Percentiles rank a stretch among this genome's conserved stretches.
Evolutionary conservation across 1,284 basidiomycete genomes (phyloP).

Genomic region (Pseudozyma sp.): DNA sequence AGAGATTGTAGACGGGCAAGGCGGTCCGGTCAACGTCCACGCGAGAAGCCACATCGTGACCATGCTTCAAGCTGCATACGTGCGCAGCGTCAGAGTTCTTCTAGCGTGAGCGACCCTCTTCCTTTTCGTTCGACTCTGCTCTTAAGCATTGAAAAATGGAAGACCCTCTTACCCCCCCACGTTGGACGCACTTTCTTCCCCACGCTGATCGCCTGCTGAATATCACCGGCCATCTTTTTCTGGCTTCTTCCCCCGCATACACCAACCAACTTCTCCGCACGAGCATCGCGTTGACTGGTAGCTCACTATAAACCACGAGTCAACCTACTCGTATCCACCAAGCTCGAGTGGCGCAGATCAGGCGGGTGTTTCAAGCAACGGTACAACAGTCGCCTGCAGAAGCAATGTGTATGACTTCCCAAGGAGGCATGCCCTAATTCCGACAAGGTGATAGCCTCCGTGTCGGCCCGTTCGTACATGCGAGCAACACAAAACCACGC

Average conservation of each 20-base stretch:
- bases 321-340: too few relatives aligned
- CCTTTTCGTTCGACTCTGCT: not conserved
- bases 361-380: not conserved
- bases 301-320: too few relatives aligned
- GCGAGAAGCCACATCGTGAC: not conserved
- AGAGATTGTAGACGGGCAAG: too few relatives aligned
- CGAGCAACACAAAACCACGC: not conserved
- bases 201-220: constrained; percentile 1
- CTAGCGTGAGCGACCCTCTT: not conserved
- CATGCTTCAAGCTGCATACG: not conserved
- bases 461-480: constrained; percentile 28
- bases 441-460: constrained; percentile 5
- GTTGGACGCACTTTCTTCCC: constrained; percentile 1
- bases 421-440: not conserved
- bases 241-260: not conserved
- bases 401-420: not conserved
- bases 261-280: not conserved
- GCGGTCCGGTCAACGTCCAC: too few relatives aligned
- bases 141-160: not conserved
- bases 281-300: too few relatives aligned
- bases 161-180: constrained; percentile 4
- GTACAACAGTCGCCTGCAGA: not conserved
- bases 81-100: not conserved
- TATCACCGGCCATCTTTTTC: constrained; percentile 13
- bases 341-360: too few relatives aligned